phyloP scores from a whole-genome alignment of 2,329 filamentous ascomycete species.

The Sclerotiophoma versabilis region DNA sequence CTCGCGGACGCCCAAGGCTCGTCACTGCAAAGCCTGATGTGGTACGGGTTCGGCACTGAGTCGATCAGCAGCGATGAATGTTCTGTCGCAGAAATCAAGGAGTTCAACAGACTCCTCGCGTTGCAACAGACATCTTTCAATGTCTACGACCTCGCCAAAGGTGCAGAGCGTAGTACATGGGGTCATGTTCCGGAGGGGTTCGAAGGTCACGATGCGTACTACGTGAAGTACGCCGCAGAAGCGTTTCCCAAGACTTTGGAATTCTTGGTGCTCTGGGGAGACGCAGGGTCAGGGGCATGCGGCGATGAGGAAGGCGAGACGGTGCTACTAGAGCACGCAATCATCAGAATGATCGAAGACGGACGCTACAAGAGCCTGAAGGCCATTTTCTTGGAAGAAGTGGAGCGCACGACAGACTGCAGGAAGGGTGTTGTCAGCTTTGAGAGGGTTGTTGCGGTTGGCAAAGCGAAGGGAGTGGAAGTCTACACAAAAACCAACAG shows the following conservation, averaged over 20 bases:
- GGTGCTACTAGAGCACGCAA: neutral
- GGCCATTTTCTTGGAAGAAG: neutral
- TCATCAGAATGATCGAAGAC: neutral
- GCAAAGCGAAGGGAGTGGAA: neutral
- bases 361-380: neutral
- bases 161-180: neutral
- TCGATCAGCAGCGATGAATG: neutral
- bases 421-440: neutral
- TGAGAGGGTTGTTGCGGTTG: neutral
- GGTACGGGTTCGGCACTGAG: neutral
- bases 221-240: neutral
- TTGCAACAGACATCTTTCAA: neutral
- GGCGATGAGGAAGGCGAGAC: neutral
- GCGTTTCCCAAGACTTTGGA: neutral
- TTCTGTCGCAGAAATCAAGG: neutral
- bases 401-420: neutral
- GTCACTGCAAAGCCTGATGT: conserved; percentile 3
- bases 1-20: neutral
- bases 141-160: neutral
- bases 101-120: neutral
- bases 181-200: no score
- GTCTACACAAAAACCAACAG: neutral
- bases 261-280: neutral
- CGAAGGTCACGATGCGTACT: neutral
- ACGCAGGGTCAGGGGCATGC: neutral